phyloP scores from a whole-genome alignment of 208 protist genomes.

The Leishmania martiniquensis region DNA sequence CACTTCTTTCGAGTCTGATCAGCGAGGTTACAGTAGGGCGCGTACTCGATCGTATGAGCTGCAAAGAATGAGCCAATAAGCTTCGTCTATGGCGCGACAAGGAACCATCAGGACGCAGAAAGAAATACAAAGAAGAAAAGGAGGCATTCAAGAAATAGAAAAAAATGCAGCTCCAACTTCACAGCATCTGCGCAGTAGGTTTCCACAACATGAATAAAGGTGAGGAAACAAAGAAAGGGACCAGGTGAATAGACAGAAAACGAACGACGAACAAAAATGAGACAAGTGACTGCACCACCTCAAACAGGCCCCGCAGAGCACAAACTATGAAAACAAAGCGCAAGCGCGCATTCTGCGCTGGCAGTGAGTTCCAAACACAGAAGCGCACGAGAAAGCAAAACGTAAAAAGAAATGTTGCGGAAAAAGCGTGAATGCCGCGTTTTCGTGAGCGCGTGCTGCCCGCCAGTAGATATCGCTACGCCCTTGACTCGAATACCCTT shows the following conservation, averaged over 20 bases:
- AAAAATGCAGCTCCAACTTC: conserved; percentile 11
- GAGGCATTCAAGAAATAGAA: background rate
- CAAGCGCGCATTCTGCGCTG: background rate
- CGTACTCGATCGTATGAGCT: background rate
- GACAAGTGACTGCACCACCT: background rate
- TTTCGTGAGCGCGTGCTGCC: background rate
- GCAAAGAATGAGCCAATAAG: background rate
- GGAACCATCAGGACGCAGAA: background rate
- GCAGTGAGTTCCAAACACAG: background rate
- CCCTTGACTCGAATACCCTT: conserved; percentile 20
- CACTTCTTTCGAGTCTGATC: background rate
- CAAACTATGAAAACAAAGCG: background rate
- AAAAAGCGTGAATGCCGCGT: background rate
- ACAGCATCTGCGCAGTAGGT: background rate
- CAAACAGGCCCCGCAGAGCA: background rate
- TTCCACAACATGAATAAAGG: background rate
- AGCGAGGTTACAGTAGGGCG: too few species aligned
- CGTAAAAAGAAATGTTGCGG: conserved; percentile 10
- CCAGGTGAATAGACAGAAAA: background rate
- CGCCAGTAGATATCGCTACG: conserved; percentile 12
- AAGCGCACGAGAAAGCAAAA: too few species aligned
- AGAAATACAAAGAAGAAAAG: conserved; percentile 6
- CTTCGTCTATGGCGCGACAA: too few species aligned
- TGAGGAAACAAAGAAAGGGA: conserved; percentile 5
- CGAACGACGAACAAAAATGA: background rate